Base-by-base conservation (phyloP, 2,329 filamentous ascomycete genomes). In the Sporothrix phasma region DNA sequence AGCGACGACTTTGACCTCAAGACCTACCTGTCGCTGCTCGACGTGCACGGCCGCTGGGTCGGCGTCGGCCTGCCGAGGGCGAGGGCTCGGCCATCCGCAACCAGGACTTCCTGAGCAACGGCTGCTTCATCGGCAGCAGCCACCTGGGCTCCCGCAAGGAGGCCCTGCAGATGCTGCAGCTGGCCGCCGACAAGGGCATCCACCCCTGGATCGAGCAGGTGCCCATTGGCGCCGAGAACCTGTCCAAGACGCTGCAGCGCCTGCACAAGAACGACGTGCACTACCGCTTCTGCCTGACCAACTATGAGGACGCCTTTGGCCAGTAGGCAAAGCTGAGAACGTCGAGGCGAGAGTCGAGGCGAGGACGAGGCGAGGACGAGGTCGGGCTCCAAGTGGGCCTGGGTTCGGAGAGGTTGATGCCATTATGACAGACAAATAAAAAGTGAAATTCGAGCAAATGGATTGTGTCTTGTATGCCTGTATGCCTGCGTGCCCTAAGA, bases 21-120 rank as follows among this genome's bases (percentile, higher is more conserved):
- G 61, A 81, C 87, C 68, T 95, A 94, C 78, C 84, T 95, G 71
- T 84, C 83, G 66, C 83, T 92, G 70, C 82, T 95, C 73, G 91
- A 93, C 76, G 86, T 93, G 64, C 89, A 92, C 77, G 89, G 88
- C 65, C 83, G 82, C 72, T 94, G 89, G 84, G 84, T 93, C 74
- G 89, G 83, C 71, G 88, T 93, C 62, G 90, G 89, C 47, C 80
- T 94, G 71, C 90, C 3, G 89, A 92, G 73, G 88, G 90, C 67
- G 85, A 87, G 51, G 84, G 90, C 11, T 84, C 89, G 64, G 76
- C 80, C 63, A 81, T 94, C 69, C 86, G 84, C 76, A 87, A 88
- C 60, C 88, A 92, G 79, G 84, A 85, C 72, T 88, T 96, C 71
- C 80, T 90, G 66, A 75, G 75, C 68, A 95, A 93, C 76, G 90